A percentile compares a stretch with the other conserved stretches of the same genome.
Conservation (phyloP, 768 basidiomycete species). For the Cystofilobasidium bisporidii region DNA sequence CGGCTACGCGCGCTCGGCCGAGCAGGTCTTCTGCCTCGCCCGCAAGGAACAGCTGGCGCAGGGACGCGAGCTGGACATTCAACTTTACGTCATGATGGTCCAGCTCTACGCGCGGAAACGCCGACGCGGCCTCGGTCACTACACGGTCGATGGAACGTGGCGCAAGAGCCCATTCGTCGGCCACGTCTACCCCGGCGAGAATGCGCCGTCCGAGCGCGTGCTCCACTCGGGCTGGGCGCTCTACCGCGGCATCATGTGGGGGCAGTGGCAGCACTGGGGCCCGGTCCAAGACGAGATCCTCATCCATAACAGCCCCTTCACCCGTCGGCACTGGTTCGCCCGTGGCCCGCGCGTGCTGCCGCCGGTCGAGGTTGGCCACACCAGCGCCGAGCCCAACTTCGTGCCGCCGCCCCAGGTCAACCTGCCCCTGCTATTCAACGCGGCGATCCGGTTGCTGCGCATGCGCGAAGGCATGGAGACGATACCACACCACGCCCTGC, state of each 20-base stretch:
- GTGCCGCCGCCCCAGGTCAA: background rate
- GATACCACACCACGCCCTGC: background rate
- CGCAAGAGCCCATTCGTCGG: background rate
- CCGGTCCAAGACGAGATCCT: background rate
- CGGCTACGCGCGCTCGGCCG: background rate
- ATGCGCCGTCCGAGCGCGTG: background rate
- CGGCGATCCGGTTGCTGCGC: background rate
- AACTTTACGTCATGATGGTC: background rate
- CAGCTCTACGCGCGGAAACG: background rate
- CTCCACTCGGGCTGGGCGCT: conserved; percentile 2
- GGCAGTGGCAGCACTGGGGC: conserved; percentile 14
- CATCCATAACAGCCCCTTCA: background rate
- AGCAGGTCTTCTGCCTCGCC: conserved; percentile 10
- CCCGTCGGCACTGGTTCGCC: background rate
- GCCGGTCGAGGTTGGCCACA: too few relatives aligned
- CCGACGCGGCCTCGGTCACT: background rate
- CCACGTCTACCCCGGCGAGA: background rate
- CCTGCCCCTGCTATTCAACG: background rate
- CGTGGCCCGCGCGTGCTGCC: background rate
- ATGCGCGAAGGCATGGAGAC: background rate
- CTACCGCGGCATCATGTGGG: conserved; percentile 12
- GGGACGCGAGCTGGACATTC: background rate
- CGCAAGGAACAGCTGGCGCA: background rate
- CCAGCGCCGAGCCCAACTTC: background rate
- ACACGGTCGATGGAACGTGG: background rate